Percentiles rank a stretch among this genome's conserved stretches.
Evolutionary conservation across 805 yeast species (phyloP).

Genomic region (Ogataea polymorpha): DNA sequence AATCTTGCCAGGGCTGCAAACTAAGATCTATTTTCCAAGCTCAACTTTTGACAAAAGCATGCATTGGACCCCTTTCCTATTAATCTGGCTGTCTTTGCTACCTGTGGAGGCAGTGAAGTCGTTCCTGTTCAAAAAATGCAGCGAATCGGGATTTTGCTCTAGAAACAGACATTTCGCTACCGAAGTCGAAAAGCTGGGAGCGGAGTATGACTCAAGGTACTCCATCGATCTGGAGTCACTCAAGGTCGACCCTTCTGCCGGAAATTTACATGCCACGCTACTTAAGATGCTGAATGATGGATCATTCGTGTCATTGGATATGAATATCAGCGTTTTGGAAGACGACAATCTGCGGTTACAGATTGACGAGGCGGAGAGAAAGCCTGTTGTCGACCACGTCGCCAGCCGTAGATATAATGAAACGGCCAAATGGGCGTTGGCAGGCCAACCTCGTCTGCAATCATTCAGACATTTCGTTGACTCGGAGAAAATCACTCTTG

Average conservation of each 20-base stretch:
- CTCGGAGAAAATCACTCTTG: constrained; percentile 19
- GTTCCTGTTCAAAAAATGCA: constrained; percentile 73
- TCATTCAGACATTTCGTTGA: constrained; percentile 24
- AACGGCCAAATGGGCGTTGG: constrained; percentile 58
- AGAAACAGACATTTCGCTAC: constrained; percentile 71
- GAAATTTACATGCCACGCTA: constrained; percentile 44
- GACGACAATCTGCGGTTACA: constrained; percentile 59
- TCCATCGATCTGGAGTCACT: constrained; percentile 38
- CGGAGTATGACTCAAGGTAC: constrained; percentile 37
- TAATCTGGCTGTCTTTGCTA: constrained; percentile 6
- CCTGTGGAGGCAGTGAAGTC: constrained; percentile 49
- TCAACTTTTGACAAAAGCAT: background rate
- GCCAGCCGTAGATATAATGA: constrained; percentile 55
- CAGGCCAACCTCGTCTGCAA: constrained; percentile 21
- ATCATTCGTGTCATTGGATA: constrained; percentile 46
- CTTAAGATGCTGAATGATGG: constrained; percentile 43
- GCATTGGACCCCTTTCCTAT: constrained; percentile 6
- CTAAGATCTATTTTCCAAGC: background rate
- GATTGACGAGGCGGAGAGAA: constrained; percentile 59
- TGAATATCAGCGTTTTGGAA: constrained; percentile 53
- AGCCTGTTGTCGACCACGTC: constrained; percentile 8
- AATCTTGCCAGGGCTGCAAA: constrained; percentile 12
- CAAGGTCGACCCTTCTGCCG: constrained; percentile 24
- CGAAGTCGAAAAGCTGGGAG: constrained; percentile 29
- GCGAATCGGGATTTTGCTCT: constrained; percentile 77